A percentile compares a stretch with the other conserved stretches of the same genome.
phyloP scores from a whole-genome alignment of 2,329 filamentous ascomycete genomes.

The Capronia americana region DNA sequence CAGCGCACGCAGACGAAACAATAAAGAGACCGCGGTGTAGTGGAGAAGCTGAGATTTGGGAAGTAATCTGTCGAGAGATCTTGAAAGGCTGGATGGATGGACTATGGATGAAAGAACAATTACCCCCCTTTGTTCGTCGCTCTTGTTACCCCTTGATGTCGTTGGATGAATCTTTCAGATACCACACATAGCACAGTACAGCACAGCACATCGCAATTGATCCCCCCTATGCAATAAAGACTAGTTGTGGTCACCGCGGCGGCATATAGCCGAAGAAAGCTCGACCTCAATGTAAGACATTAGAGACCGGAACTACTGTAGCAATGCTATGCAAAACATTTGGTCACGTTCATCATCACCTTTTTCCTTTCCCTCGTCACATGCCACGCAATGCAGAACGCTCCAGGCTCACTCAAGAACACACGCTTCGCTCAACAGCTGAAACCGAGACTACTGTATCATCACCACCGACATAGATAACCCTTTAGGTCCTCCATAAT shows the following conservation, averaged over 20 bases:
- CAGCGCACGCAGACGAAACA: not conserved
- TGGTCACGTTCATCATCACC: not conserved
- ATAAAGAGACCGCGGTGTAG: not conserved
- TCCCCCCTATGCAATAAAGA: not conserved
- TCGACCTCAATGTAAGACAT: not conserved
- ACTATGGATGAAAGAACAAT: slow-evolving; percentile 2
- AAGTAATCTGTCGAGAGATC: not conserved
- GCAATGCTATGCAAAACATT: not conserved
- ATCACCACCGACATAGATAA: no score
- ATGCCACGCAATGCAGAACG: not conserved
- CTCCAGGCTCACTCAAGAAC: no score
- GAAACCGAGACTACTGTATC: no score
- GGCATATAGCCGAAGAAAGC: not conserved
- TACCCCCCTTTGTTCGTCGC: not conserved
- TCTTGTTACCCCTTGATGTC: slow-evolving; percentile 6
- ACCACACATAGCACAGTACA: slow-evolving; percentile 16
- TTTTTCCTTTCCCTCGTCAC: not conserved
- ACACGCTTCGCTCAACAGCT: no score
- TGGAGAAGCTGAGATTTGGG: not conserved
- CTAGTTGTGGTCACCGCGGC: not conserved
- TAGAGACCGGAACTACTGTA: not conserved
- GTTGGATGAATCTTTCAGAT: slow-evolving; percentile 15
- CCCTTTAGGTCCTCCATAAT: no score
- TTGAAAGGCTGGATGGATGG: not conserved
- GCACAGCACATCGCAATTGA: not conserved